phyloP scores from a whole-genome alignment of 306 rosid species.

The Crotalaria pallida region DNA sequence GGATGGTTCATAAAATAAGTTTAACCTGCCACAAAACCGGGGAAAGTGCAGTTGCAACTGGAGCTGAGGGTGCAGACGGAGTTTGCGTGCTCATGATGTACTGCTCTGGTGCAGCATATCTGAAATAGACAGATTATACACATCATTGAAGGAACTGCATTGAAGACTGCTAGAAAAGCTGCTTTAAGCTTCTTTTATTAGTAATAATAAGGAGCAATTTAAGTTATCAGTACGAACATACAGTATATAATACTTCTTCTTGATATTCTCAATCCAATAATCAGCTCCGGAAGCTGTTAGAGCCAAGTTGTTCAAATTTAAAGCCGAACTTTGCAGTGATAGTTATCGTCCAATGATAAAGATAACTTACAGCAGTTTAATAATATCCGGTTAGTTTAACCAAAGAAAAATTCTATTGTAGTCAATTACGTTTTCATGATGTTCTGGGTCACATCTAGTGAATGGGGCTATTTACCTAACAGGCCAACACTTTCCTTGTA shows the following conservation, averaged over 20 bases:
- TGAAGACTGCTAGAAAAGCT: background rate
- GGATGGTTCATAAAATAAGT: constrained; percentile 6
- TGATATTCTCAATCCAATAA: background rate
- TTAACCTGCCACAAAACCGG: constrained; percentile 97
- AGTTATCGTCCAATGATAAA: background rate
- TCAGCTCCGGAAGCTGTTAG: background rate
- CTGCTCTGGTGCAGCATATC: constrained; percentile 97
- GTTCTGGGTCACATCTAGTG: background rate
- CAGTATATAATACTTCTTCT: background rate
- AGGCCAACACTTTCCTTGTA: background rate
- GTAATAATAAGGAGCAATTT: background rate
- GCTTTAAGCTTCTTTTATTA: background rate
- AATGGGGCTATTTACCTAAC: background rate
- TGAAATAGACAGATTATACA: constrained; percentile 30
- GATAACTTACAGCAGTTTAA: background rate
- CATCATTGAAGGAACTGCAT: background rate
- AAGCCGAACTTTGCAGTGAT: background rate
- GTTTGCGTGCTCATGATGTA: constrained; percentile 99
- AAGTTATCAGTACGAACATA: background rate
- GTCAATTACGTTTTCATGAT: background rate
- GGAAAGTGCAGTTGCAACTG: constrained; percentile 92
- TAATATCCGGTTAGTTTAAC: background rate
- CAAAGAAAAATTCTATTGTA: background rate
- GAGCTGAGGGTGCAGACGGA: constrained; percentile 96
- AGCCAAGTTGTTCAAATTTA: background rate